These are phyloP conservation scores for Neurospora tetraspora DNA, from an alignment of 495 filamentous ascomycete genomes.

Conservation along the genomic window DNA sequence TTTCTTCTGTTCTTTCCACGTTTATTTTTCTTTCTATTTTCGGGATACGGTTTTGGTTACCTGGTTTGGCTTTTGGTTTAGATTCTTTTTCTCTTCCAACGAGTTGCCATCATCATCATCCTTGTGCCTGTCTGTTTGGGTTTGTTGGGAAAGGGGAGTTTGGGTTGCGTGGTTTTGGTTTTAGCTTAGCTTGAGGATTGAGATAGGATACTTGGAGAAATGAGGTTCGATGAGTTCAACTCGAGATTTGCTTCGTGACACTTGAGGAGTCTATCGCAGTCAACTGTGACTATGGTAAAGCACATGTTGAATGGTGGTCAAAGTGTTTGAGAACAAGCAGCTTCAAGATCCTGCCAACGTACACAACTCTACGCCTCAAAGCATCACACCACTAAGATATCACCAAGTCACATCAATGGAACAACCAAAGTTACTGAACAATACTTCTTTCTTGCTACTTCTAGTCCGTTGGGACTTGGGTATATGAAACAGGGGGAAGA, in stretches of 20 bases:
- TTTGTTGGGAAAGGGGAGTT: not conserved
- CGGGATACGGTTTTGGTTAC: no score
- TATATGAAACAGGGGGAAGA: not conserved
- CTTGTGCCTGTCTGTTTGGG: no score
- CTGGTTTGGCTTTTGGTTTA: not conserved
- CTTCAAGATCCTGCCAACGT: not conserved
- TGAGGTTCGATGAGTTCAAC: not conserved
- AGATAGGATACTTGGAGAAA: not conserved
- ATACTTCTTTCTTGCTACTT: not conserved
- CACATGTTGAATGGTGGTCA: no score
- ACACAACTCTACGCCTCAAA: not conserved
- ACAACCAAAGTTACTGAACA: not conserved
- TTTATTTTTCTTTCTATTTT: no score
- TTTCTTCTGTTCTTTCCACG: no score
- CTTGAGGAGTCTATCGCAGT: no score
- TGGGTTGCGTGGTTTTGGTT: not conserved
- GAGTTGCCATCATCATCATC: no score
- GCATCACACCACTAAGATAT: not conserved
- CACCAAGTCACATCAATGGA: not conserved
- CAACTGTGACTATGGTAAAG: no score
- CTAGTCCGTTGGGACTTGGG: not conserved
- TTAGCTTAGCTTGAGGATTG: not conserved
- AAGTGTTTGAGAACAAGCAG: not conserved
- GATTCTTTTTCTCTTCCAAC: no score
- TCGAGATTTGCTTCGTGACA: not conserved